Evolutionary conservation across 192 early-diverging fungal genomes (phyloP).

Genomic region (Obelidium mucronatum): DNA sequence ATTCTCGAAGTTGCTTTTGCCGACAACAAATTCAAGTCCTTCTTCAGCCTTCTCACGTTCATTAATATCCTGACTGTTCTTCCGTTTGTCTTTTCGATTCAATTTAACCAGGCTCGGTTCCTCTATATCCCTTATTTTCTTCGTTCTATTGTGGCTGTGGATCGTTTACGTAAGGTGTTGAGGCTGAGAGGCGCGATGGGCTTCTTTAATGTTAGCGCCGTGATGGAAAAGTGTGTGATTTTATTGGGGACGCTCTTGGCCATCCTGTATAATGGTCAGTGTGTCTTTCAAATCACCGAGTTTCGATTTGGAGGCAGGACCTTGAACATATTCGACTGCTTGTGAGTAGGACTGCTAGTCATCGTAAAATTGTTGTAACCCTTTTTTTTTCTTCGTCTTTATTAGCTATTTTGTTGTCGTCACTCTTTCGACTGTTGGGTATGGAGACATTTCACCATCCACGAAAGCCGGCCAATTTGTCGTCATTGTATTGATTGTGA

Average conservation of each 20-base stretch:
- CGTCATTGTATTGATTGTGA: constrained; percentile 66
- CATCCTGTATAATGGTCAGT: constrained; percentile 67
- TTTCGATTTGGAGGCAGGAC: constrained; percentile 49
- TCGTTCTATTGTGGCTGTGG: constrained; percentile 60
- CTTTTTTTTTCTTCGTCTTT: background rate
- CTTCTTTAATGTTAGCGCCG: constrained; percentile 30
- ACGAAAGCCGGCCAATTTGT: constrained; percentile 61
- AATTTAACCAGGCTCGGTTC: constrained; percentile 51
- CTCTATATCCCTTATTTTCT: constrained; percentile 73
- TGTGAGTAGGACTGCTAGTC: background rate
- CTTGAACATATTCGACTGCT: constrained; percentile 28
- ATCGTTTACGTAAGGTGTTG: constrained; percentile 61
- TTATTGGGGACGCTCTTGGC: constrained; percentile 59
- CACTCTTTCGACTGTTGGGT: constrained; percentile 76
- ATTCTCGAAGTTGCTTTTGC: background rate
- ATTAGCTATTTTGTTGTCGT: constrained; percentile 68
- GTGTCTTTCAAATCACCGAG: constrained; percentile 68
- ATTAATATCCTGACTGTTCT: constrained; percentile 59
- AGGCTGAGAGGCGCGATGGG: constrained; percentile 47
- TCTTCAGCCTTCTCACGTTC: constrained; percentile 56
- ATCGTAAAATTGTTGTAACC: constrained; percentile 2
- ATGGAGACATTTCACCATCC: constrained; percentile 72
- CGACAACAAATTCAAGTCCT: constrained; percentile 24
- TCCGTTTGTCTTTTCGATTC: constrained; percentile 60
- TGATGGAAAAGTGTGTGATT: constrained; percentile 60